Conservation (phyloP, 257 asterid species). For the Anisodus tanguticus region DNA sequence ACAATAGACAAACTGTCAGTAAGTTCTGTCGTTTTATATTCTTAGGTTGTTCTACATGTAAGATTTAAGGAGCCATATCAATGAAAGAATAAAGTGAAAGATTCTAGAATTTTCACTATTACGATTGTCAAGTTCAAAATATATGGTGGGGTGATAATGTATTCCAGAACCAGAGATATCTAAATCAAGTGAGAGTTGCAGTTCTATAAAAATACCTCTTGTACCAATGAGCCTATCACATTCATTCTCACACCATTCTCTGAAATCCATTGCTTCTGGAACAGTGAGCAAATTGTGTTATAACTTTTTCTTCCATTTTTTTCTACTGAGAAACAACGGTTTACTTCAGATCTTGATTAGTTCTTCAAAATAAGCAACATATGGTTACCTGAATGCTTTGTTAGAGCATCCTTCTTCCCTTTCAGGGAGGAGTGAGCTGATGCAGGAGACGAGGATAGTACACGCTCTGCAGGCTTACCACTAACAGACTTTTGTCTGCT, state of each 20-base stretch:
- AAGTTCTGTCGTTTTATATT: not conserved
- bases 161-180: not conserved
- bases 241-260: constrained; percentile 97
- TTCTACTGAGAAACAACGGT: not conserved
- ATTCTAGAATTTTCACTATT: not conserved
- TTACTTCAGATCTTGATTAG: constrained; percentile 15
- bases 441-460: constrained; percentile 54
- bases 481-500: constrained; percentile 62
- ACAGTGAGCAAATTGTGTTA: constrained; percentile 4
- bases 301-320: not conserved
- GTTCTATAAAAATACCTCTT: constrained; percentile 59
- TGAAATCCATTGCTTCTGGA: constrained; percentile 90
- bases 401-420: constrained; percentile 62
- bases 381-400: constrained; percentile 70
- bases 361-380: not conserved
- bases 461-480: constrained; percentile 52
- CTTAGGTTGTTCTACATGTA: not conserved
- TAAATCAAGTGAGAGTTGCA: constrained; percentile 4
- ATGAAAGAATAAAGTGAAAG: not conserved
- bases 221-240: constrained; percentile 81
- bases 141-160: not conserved
- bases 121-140: not conserved
- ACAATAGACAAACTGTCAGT: constrained; percentile 5
- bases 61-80: not conserved
- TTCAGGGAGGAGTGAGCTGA: constrained; percentile 51